Conservation (phyloP, 2,329 filamentous ascomycete species). For the Polytolypa hystricis region DNA sequence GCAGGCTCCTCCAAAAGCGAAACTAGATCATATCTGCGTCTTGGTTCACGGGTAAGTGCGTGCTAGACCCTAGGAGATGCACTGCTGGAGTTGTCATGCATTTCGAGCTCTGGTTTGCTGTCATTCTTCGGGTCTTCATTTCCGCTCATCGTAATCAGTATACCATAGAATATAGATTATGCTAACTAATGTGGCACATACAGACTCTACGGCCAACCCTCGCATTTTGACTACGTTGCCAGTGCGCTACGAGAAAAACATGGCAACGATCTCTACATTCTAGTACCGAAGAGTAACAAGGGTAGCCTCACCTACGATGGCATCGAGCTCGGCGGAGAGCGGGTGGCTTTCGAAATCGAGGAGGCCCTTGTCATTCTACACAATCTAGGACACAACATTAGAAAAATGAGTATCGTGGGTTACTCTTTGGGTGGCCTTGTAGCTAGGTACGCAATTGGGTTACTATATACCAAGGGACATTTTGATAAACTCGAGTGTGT, state of each 20-base stretch:
- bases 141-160: neutral
- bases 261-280: conserved; percentile 41
- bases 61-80: no score
- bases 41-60: conserved; percentile 47
- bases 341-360: conserved; percentile 54
- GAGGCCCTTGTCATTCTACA: conserved; percentile 44
- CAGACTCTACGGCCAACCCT: conserved; percentile 51
- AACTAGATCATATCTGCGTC: conserved; percentile 47
- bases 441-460: conserved; percentile 72
- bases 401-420: conserved; percentile 73
- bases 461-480: conserved; percentile 69
- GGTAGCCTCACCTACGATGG: conserved; percentile 54
- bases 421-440: conserved; percentile 86
- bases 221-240: conserved; percentile 46
- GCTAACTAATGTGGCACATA: conserved; percentile 6
- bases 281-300: conserved; percentile 45
- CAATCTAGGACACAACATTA: conserved; percentile 57
- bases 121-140: neutral
- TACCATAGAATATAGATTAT: neutral
- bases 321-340: conserved; percentile 58
- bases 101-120: neutral
- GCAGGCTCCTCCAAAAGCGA: no score
- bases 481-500: conserved; percentile 71
- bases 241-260: conserved; percentile 41
- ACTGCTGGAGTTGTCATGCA: neutral